phyloP scores from a whole-genome alignment of 805 yeast species.

The Blastobotrys attinorum region DNA sequence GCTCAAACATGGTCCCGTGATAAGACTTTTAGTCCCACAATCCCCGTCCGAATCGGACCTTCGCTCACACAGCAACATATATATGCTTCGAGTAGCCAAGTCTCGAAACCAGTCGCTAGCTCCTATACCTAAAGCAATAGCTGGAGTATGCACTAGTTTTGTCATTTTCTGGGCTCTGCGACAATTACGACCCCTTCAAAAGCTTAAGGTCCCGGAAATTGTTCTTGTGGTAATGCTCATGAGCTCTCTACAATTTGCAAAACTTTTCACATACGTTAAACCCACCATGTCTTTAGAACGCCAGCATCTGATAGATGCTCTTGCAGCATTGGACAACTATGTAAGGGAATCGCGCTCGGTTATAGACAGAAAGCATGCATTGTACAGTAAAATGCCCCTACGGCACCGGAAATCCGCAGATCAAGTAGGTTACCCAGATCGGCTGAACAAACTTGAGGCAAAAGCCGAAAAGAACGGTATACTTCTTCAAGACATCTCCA shows the following conservation, averaged over 20 bases:
- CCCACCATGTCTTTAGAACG: constrained; percentile 8
- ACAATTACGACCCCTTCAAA: not conserved
- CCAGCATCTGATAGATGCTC: constrained; percentile 12
- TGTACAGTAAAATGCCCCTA: constrained; percentile 36
- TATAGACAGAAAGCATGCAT: constrained; percentile 16
- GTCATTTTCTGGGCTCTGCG: not conserved
- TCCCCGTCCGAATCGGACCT: too few species aligned
- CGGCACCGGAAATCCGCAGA: constrained; percentile 49
- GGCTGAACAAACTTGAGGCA: constrained; percentile 43
- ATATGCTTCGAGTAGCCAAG: not conserved
- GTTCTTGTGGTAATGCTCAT: not conserved
- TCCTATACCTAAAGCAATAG: not conserved
- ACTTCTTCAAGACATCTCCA: constrained; percentile 40
- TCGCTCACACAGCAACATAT: too few species aligned
- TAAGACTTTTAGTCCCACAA: too few species aligned
- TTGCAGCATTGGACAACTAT: constrained; percentile 21
- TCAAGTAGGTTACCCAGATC: constrained; percentile 45
- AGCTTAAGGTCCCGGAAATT: not conserved
- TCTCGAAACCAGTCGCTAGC: not conserved
- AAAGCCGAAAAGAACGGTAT: constrained; percentile 41
- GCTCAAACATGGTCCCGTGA: too few species aligned
- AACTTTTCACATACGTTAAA: not conserved
- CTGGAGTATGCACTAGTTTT: not conserved
- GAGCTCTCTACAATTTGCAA: not conserved
- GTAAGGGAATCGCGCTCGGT: constrained; percentile 7